Evolutionary conservation across 805 yeast species (phyloP).

Genomic region (Pichia phayaonensis): DNA sequence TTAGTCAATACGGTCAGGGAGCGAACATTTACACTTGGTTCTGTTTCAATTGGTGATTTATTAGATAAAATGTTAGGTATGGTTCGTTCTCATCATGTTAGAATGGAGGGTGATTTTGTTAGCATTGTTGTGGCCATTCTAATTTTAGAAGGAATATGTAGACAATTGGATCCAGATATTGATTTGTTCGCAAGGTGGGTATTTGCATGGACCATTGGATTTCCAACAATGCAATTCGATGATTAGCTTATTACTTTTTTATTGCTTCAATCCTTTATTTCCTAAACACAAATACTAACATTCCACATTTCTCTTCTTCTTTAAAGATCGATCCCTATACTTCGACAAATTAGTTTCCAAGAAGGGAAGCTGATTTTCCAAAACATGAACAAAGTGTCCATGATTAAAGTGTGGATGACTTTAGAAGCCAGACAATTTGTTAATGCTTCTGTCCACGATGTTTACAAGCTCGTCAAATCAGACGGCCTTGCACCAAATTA

Average conservation of each 20-base stretch:
- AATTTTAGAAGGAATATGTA: constrained; percentile 88
- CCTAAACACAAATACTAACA: constrained; percentile 9
- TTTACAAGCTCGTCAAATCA: constrained; percentile 49
- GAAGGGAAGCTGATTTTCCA: constrained; percentile 54
- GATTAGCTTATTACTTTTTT: not conserved
- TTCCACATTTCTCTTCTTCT: not conserved
- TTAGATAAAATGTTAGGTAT: constrained; percentile 78
- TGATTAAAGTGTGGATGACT: constrained; percentile 88
- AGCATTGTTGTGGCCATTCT: constrained; percentile 92
- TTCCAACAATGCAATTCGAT: constrained; percentile 26
- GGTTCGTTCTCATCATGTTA: constrained; percentile 91
- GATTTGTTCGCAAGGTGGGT: constrained; percentile 96
- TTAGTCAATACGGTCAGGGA: constrained; percentile 75
- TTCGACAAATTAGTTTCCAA: constrained; percentile 69
- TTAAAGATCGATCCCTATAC: constrained; percentile 69
- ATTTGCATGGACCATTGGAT: constrained; percentile 37
- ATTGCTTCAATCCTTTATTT: not conserved
- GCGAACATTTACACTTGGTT: constrained; percentile 87
- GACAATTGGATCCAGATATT: constrained; percentile 86
- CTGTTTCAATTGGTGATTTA: constrained; percentile 85
- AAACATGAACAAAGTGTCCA: constrained; percentile 56
- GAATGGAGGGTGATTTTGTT: constrained; percentile 96
- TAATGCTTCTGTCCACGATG: constrained; percentile 74
- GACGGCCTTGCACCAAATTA: constrained; percentile 63
- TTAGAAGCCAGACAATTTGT: constrained; percentile 83